Conservation (phyloP, 1,284 basidiomycete genomes). For the Coniophora puteana region DNA sequence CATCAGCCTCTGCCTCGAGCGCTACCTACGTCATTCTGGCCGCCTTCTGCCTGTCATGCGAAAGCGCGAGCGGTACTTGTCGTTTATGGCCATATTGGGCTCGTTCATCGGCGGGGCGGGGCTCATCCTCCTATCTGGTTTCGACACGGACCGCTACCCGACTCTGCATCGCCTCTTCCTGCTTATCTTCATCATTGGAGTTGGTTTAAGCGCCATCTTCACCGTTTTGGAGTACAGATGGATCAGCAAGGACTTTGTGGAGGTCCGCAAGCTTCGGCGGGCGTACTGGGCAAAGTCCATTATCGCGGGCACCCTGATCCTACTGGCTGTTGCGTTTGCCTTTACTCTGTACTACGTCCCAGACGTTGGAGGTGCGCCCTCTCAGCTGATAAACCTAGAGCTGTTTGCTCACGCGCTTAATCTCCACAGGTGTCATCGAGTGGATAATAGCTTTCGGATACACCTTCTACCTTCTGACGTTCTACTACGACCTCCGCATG, state of each 20-base stretch:
- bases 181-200: conserved; percentile 60
- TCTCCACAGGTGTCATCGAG: conserved; percentile 49
- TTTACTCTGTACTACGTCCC: conserved; percentile 40
- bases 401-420: background rate
- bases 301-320: conserved; percentile 53
- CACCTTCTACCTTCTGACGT: conserved; percentile 67
- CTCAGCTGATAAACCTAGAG: conserved; percentile 7
- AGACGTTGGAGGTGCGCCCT: conserved; percentile 56
- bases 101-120: conserved; percentile 56
- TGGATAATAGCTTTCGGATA: conserved; percentile 72
- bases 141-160: conserved; percentile 56
- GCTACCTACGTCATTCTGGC: conserved; percentile 59
- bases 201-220: conserved; percentile 67
- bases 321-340: conserved; percentile 60
- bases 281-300: conserved; percentile 61
- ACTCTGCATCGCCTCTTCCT: conserved; percentile 56
- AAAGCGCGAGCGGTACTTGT: conserved; percentile 49
- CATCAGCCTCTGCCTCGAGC: conserved; percentile 53
- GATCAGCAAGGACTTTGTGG: conserved; percentile 54
- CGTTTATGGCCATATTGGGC: conserved; percentile 53
- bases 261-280: conserved; percentile 41
- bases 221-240: conserved; percentile 68
- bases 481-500: conserved; percentile 61
- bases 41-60: conserved; percentile 60
- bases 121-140: conserved; percentile 58